These are phyloP conservation scores for Cyclospora cayetanensis DNA, from an alignment of 169 alveolate species.

Conservation along the genomic window DNA sequence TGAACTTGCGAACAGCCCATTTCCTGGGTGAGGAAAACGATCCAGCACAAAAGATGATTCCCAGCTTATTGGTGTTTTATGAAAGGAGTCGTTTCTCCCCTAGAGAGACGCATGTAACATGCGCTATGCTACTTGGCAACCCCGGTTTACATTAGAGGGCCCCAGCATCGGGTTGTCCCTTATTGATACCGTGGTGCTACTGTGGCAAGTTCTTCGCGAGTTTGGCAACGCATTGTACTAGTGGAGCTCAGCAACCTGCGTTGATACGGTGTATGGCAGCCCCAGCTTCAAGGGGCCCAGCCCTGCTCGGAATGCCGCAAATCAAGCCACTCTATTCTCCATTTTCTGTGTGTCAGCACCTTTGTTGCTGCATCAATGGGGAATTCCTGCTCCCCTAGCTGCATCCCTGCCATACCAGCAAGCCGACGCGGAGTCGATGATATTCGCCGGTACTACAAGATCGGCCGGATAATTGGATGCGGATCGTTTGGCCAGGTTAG, in stretches of 20 bases:
- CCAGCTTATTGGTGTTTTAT: neutral
- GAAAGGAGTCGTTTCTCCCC: constrained; percentile 9
- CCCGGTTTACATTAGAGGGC: constrained; percentile 47
- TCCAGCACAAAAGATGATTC: neutral
- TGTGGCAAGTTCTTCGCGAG: constrained; percentile 26
- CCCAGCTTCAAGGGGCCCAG: constrained; percentile 55
- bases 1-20: neutral
- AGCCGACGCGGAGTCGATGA: constrained; percentile 66
- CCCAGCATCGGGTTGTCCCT: constrained; percentile 48
- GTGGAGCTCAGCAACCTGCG: neutral
- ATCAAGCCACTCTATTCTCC: constrained; percentile 7
- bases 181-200: constrained; percentile 8
- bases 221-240: neutral
- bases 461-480: constrained; percentile 62
- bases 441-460: constrained; percentile 62
- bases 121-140: constrained; percentile 27
- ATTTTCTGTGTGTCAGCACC: constrained; percentile 43
- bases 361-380: constrained; percentile 49
- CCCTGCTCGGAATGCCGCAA: constrained; percentile 49
- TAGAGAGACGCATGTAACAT: constrained; percentile 28
- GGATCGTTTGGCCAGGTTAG: constrained; percentile 83
- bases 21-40: neutral
- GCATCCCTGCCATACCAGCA: constrained; percentile 56
- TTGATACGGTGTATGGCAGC: constrained; percentile 4
- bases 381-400: constrained; percentile 57